Conservation (phyloP, 2,329 filamentous ascomycete species). For the Exserohilum rostratum region DNA sequence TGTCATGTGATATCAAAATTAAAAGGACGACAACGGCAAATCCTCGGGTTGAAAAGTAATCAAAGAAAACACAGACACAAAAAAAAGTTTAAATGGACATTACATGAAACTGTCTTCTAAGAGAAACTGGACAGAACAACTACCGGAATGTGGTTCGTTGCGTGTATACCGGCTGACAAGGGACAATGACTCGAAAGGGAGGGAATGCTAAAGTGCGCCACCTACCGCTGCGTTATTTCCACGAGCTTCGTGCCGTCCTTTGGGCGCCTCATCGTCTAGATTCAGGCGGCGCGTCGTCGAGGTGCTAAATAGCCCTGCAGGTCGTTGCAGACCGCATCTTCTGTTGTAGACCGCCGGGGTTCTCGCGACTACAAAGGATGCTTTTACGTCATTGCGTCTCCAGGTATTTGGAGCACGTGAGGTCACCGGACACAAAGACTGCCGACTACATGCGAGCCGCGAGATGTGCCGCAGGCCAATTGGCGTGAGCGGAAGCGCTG, state of each 20-base stretch:
- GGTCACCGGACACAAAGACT: slow-evolving; percentile 23
- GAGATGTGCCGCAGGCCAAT: slow-evolving; percentile 8
- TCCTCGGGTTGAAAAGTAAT: not conserved
- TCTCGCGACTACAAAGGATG: slow-evolving; percentile 3
- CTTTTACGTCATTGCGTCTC: slow-evolving; percentile 15
- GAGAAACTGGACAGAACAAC: no score
- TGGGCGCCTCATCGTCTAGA: slow-evolving; percentile 16
- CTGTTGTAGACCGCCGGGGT: no score
- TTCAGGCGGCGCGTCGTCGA: slow-evolving; percentile 16
- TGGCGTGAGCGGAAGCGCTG: slow-evolving; percentile 14
- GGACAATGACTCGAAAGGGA: no score
- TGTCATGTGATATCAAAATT: no score
- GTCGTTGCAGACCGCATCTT: no score
- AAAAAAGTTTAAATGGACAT: no score
- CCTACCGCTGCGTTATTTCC: slow-evolving; percentile 23
- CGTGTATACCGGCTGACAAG: no score
- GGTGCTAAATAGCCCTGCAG: slow-evolving; percentile 25
- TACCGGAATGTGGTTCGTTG: no score
- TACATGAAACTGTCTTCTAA: no score
- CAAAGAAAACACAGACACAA: not conserved
- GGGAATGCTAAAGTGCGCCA: not conserved
- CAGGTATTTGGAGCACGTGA: slow-evolving; percentile 43
- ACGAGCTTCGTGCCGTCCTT: slow-evolving; percentile 2
- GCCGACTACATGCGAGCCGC: slow-evolving; percentile 20
- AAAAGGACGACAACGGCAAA: no score